Evolutionary conservation across 768 basidiomycete species (phyloP).

Genomic region (Hygrocybe punicea): DNA sequence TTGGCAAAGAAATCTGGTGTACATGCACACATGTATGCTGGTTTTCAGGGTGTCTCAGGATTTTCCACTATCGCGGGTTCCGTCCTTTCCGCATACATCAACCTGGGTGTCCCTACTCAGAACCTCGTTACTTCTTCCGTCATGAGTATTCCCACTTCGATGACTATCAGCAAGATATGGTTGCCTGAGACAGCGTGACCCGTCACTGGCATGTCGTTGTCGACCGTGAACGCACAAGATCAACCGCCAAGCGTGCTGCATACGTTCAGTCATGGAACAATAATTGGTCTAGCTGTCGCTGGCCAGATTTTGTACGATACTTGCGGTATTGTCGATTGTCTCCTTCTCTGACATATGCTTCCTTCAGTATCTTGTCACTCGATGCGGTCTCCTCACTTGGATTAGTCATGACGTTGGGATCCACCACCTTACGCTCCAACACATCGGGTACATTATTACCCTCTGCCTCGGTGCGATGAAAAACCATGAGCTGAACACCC

Average conservation of each 20-base stretch:
- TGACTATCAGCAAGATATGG: conserved; percentile 87
- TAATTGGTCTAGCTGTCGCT: conserved; percentile 81
- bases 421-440: conserved; percentile 74
- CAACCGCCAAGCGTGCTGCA: conserved; percentile 77
- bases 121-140: conserved; percentile 86
- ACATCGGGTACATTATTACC: conserved; percentile 78
- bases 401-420: conserved; percentile 84
- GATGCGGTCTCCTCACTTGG: conserved; percentile 87
- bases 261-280: conserved; percentile 81
- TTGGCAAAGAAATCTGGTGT: conserved; percentile 15
- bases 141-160: conserved; percentile 94
- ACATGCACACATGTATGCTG: conserved; percentile 11
- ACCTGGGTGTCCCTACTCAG: conserved; percentile 69
- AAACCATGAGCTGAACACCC: too few relatives aligned
- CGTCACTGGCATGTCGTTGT: conserved; percentile 74
- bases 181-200: conserved; percentile 82
- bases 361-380: conserved; percentile 66
- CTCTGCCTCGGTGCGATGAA: conserved; percentile 54
- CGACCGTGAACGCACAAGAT: conserved; percentile 61
- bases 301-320: conserved; percentile 74
- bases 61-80: conserved; percentile 94
- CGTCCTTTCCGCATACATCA: conserved; percentile 81
- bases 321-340: not conserved
- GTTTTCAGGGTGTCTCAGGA: conserved; percentile 33
- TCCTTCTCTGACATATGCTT: conserved; percentile 14